A percentile compares a stretch with the other conserved stretches of the same genome.
Conservation (phyloP, 2,329 filamentous ascomycete species). For the Aspergillus pseudoglaucus region DNA sequence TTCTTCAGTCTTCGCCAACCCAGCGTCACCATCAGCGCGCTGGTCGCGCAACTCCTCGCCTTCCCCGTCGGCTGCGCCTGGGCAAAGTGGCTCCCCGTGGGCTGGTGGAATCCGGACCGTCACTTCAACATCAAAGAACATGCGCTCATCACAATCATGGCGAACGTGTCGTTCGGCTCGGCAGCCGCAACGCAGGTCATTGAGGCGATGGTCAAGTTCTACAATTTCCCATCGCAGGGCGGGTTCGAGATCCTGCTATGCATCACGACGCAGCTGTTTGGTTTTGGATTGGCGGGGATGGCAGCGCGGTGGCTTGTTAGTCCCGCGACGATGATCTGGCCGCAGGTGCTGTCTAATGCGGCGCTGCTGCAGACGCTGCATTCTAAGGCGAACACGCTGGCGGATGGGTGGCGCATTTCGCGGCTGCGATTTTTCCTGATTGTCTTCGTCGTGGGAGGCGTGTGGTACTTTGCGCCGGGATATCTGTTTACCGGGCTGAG, state of each 20-base stretch:
- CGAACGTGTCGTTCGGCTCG: constrained; percentile 44
- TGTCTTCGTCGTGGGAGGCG: constrained; percentile 24
- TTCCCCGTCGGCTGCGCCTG: constrained; percentile 40
- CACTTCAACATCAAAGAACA: constrained; percentile 37
- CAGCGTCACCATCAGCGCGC: constrained; percentile 32
- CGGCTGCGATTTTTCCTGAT: constrained; percentile 33
- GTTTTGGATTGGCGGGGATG: constrained; percentile 58
- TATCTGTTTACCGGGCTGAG: constrained; percentile 64
- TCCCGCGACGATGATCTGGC: constrained; percentile 62
- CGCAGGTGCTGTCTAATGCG: constrained; percentile 48
- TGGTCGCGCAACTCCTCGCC: constrained; percentile 39
- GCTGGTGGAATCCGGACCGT: constrained; percentile 37
- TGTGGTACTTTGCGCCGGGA: constrained; percentile 47
- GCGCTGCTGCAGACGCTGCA: constrained; percentile 40
- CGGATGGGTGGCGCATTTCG: constrained; percentile 38
- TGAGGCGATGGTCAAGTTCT: constrained; percentile 42
- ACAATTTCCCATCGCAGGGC: constrained; percentile 52
- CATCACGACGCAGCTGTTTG: constrained; percentile 57
- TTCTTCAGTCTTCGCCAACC: constrained; percentile 35
- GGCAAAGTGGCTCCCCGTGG: constrained; percentile 34
- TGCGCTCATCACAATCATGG: constrained; percentile 41
- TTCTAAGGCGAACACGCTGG: constrained; percentile 25
- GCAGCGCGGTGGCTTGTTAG: constrained; percentile 51
- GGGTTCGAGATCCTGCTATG: constrained; percentile 55
- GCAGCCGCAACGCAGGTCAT: constrained; percentile 33